Evolutionary conservation across 768 basidiomycete species (phyloP).

Genomic region (Tubosaeta brunneosetosa): DNA sequence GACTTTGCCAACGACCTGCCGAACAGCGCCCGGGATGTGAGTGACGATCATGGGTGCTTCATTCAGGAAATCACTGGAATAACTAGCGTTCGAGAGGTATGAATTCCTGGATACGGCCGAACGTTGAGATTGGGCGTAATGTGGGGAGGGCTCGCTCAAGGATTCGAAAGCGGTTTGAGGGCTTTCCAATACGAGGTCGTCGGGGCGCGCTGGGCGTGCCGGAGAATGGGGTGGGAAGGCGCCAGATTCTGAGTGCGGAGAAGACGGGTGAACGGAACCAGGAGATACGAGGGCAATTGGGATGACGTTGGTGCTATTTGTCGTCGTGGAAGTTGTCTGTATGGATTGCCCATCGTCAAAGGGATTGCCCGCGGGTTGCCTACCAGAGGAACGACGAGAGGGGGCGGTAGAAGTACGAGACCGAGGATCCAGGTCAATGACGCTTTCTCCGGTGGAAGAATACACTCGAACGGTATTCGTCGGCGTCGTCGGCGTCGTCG

Average conservation of each 20-base stretch:
- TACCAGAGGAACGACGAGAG: slow-evolving; percentile 15
- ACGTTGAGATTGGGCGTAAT: slow-evolving; percentile 43
- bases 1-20: slow-evolving; percentile 71
- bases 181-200: slow-evolving; percentile 57
- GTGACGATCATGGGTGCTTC: slow-evolving; percentile 82
- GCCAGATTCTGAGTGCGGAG: slow-evolving; percentile 31
- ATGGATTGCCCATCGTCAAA: slow-evolving; percentile 78
- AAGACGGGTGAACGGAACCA: slow-evolving; percentile 37
- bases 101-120: slow-evolving; percentile 62
- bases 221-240: slow-evolving; percentile 36
- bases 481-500: slow-evolving; percentile 1
- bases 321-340: slow-evolving; percentile 66
- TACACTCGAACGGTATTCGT: slow-evolving; percentile 46
- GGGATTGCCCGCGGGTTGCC: slow-evolving; percentile 48
- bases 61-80: slow-evolving; percentile 71
- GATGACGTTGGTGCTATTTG: slow-evolving; percentile 80
- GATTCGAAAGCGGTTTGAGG: slow-evolving; percentile 58
- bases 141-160: slow-evolving; percentile 32
- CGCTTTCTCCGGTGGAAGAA: slow-evolving; percentile 41
- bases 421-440: slow-evolving; percentile 59
- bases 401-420: slow-evolving; percentile 32
- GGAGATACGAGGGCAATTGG: slow-evolving; percentile 78
- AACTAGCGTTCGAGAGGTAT: slow-evolving; percentile 71
- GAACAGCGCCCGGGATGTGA: slow-evolving; percentile 53
- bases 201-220: slow-evolving; percentile 51